A percentile compares a stretch with the other conserved stretches of the same genome.
phyloP scores from a whole-genome alignment of 2,329 filamentous ascomycete genomes.

The Nemania sp. region DNA sequence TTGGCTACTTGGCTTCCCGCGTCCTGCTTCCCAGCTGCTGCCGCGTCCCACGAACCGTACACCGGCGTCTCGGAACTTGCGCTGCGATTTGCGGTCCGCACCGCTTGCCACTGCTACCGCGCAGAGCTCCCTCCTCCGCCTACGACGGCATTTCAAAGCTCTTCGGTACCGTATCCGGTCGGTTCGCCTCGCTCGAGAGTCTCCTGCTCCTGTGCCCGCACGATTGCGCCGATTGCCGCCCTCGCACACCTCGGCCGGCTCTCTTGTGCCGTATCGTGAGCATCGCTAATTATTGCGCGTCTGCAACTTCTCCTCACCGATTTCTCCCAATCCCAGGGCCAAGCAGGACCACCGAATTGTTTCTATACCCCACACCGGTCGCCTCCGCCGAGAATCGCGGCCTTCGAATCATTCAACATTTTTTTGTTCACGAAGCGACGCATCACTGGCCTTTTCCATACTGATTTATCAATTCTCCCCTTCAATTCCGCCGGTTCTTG shows the following conservation, averaged over 20 bases:
- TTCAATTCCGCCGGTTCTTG: constrained; percentile 1
- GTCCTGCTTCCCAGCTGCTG: constrained; percentile 27
- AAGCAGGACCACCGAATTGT: constrained; percentile 23
- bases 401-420: constrained; percentile 25
- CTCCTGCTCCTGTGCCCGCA: constrained; percentile 21
- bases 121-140: constrained; percentile 20
- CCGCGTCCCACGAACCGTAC: constrained; percentile 13
- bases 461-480: constrained; percentile 19
- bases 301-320: constrained; percentile 9
- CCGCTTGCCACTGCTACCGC: constrained; percentile 25
- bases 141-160: constrained; percentile 28
- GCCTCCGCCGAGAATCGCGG: constrained; percentile 31
- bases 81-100: constrained; percentile 13
- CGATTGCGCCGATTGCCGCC: constrained; percentile 25
- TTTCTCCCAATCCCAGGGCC: constrained; percentile 5
- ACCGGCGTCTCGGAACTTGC: constrained; percentile 20
- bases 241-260: constrained; percentile 21
- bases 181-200: constrained; percentile 29
- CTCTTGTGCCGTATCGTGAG: constrained; percentile 26
- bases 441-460: constrained; percentile 24
- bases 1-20: constrained; percentile 25
- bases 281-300: constrained; percentile 14
- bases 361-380: constrained; percentile 31
- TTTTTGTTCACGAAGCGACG: constrained; percentile 18
- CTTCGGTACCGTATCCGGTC: constrained; percentile 30